phyloP scores from a whole-genome alignment of 2,329 filamentous ascomycete genomes.

The Diaporthe ampelina region DNA sequence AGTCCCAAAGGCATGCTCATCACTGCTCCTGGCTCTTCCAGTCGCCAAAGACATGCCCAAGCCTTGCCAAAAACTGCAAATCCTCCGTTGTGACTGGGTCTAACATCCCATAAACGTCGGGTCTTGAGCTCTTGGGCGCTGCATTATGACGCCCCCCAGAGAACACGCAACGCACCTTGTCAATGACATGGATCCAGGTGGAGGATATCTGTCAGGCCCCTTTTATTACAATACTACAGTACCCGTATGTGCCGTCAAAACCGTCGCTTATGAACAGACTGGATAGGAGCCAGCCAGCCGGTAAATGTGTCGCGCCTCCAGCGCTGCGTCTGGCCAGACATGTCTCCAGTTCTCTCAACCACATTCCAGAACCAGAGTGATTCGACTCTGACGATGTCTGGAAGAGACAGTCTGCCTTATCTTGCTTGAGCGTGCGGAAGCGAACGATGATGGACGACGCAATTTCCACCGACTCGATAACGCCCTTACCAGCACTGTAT shows the following conservation, averaged over 20 bases:
- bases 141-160: conserved; percentile 7
- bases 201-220: conserved; percentile 26
- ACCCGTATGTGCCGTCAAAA: conserved; percentile 16
- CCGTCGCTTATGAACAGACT: neutral
- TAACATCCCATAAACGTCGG: conserved; percentile 2
- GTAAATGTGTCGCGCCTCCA: neutral
- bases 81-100: conserved; percentile 2
- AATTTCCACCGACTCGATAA: conserved; percentile 41
- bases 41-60: neutral
- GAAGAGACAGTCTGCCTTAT: neutral
- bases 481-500: conserved; percentile 45
- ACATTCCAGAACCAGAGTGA: conserved; percentile 1
- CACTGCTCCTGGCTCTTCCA: neutral
- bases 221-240: conserved; percentile 33
- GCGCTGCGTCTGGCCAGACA: neutral
- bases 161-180: conserved; percentile 5
- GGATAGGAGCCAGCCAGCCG: neutral
- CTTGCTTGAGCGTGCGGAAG: neutral
- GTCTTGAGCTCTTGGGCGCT: neutral
- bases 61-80: conserved; percentile 20
- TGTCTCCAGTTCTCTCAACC: neutral
- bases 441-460: conserved; percentile 26
- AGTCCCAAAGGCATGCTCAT: neutral
- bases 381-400: conserved; percentile 25
- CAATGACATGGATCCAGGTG: conserved; percentile 31